Conservation (phyloP, 2,329 filamentous ascomycete species). For the Cladophialophora bantiana region DNA sequence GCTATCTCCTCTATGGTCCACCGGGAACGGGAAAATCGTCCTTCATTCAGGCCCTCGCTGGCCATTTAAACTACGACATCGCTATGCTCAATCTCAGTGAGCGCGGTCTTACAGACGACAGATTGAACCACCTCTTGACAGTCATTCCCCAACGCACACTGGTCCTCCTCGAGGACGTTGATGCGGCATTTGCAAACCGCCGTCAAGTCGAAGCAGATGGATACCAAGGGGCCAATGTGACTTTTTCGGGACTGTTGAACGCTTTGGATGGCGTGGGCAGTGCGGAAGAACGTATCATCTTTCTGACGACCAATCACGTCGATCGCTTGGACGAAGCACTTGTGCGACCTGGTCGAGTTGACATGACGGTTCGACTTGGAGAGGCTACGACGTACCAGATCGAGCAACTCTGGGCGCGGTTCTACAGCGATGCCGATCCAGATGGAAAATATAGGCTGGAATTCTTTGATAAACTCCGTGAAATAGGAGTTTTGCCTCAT, state of each 20-base stretch:
- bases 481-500: constrained; percentile 71
- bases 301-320: constrained; percentile 93
- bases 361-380: constrained; percentile 89
- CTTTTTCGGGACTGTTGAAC: constrained; percentile 89
- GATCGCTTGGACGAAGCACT: constrained; percentile 83
- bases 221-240: constrained; percentile 86
- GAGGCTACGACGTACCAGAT: constrained; percentile 88
- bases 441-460: constrained; percentile 67
- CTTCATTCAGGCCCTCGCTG: constrained; percentile 93
- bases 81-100: constrained; percentile 92
- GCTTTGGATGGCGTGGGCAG: constrained; percentile 91
- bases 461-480: constrained; percentile 74
- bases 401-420: constrained; percentile 87
- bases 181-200: constrained; percentile 86
- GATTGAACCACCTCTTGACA: constrained; percentile 82
- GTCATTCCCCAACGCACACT: constrained; percentile 84
- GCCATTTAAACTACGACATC: constrained; percentile 90
- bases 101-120: constrained; percentile 86
- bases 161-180: constrained; percentile 85
- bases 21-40: constrained; percentile 93
- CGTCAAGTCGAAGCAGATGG: constrained; percentile 79
- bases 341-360: constrained; percentile 88
- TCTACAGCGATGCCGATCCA: constrained; percentile 82
- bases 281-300: constrained; percentile 90
- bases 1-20: constrained; percentile 87